Percentiles rank a stretch among this genome's conserved stretches.
phyloP scores from a whole-genome alignment of 164 flowering plant genomes.

The Stephania japonica region DNA sequence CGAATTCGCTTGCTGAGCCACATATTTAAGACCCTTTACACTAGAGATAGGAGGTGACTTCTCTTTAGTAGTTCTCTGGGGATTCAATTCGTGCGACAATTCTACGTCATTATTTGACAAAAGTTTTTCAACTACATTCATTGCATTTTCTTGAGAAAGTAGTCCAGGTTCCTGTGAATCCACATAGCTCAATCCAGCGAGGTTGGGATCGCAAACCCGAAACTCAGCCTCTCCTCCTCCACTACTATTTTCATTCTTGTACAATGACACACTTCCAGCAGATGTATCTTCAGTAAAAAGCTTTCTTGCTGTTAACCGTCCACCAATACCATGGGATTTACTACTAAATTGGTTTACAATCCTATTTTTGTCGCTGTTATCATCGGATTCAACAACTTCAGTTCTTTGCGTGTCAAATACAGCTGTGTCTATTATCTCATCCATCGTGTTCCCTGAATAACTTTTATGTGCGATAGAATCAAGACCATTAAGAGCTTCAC shows the following conservation, averaged over 20 bases:
- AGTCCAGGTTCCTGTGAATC: constrained; percentile 91
- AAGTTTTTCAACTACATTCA: constrained; percentile 63
- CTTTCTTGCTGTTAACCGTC: constrained; percentile 46
- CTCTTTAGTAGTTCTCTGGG: constrained; percentile 19
- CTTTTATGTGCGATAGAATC: constrained; percentile 12
- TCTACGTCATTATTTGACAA: constrained; percentile 35
- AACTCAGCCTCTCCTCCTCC: constrained; percentile 17
- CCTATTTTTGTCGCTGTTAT: constrained; percentile 9
- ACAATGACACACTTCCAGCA: constrained; percentile 1
- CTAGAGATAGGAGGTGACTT: constrained; percentile 31
- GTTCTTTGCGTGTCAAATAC: neutral
- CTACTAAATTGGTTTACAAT: constrained; percentile 11
- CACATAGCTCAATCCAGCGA: constrained; percentile 74
- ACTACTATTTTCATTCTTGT: constrained; percentile 11
- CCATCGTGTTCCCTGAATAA: constrained; percentile 15
- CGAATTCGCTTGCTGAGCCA: constrained; percentile 40
- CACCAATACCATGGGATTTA: constrained; percentile 24
- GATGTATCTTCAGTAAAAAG: constrained; percentile 45
- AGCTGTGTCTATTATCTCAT: constrained; percentile 7
- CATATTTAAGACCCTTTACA: constrained; percentile 50
- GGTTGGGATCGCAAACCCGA: constrained; percentile 18
- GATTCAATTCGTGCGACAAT: constrained; percentile 23
- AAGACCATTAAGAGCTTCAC: constrained; percentile 11
- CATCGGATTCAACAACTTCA: constrained; percentile 18
- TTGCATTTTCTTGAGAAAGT: constrained; percentile 66